Base-by-base conservation (phyloP, 306 rosid genomes). In the Arachis hypogaea region DNA sequence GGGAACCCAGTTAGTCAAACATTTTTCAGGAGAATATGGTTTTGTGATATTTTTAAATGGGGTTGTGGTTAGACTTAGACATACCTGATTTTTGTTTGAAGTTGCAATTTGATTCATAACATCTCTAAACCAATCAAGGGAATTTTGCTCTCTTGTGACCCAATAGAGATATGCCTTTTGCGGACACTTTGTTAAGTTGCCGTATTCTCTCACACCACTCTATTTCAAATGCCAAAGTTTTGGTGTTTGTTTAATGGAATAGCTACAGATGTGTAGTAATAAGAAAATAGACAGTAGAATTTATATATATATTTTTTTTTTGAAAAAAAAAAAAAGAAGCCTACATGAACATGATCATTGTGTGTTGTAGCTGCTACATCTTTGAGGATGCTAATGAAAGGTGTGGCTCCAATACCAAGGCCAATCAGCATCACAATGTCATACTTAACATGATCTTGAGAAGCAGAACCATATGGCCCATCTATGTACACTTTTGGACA, bases 121-220 rank as follows among this genome's bases (percentile, higher is more conserved):
- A 80, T 90, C 97, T 87, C 93, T 79, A 75, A 90, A 93, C 98
- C 98, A 93, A 49, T 87, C 97, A 80, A 93, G 90, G 63, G 98
- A 90, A 85, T 88, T 86, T 80, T 89, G 96, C 63, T 93, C 98
- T 76, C 92, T 87, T 71, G 98, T 90, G 65, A 87, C 81, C 98
- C 98, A 93, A 79, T 87, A 93, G 41, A 93, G 88, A 44, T 88
- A 90, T 47, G 96, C 90, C 85, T 90, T 93, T 61, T 61, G 57
- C 50, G 96, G 90, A 69, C 90, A 74, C 60, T 86, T 84, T 54
- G 79, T 83, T 76, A 14, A 59, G 86, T 85, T 78, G 80, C 86
- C 77, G 81, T 85, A 72, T 50, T 75, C 83, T 79, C 83, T 69
- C 71, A 71, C 72, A 77, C 85, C 85, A 71, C 70, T 78, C 98